Conservation (phyloP, 257 asterid species). For the Nicotiana benthamiana region DNA sequence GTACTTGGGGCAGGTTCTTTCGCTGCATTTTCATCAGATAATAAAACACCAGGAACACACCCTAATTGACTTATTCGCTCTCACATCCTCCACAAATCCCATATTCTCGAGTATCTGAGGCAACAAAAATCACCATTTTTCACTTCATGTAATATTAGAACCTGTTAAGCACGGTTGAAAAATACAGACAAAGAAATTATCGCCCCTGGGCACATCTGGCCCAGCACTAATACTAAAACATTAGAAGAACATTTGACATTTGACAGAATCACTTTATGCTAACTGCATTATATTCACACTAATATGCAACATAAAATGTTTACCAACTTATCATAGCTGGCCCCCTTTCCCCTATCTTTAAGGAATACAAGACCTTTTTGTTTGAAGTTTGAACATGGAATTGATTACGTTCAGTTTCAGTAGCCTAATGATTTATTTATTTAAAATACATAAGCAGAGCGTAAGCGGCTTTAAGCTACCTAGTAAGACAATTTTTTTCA, state of each 20-base stretch:
- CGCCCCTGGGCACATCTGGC: neutral
- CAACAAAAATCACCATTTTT: slow-evolving; percentile 7
- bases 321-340: neutral
- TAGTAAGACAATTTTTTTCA: neutral
- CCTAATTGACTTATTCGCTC: slow-evolving; percentile 54
- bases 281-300: neutral
- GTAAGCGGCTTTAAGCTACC: neutral
- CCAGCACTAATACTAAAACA: neutral
- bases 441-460: neutral
- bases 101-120: slow-evolving; percentile 64
- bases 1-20: slow-evolving; percentile 32
- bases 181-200: neutral
- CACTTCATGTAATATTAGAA: slow-evolving; percentile 11
- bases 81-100: slow-evolving; percentile 56
- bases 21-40: slow-evolving; percentile 36
- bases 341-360: neutral
- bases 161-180: neutral
- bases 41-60: slow-evolving; percentile 46
- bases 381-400: neutral
- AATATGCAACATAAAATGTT: neutral
- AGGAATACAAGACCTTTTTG: neutral
- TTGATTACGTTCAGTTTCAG: neutral
- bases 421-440: neutral
- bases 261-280: neutral
- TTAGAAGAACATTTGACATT: neutral